phyloP scores from a whole-genome alignment of 2,329 filamentous ascomycete species.

The Penicillium sp. region DNA sequence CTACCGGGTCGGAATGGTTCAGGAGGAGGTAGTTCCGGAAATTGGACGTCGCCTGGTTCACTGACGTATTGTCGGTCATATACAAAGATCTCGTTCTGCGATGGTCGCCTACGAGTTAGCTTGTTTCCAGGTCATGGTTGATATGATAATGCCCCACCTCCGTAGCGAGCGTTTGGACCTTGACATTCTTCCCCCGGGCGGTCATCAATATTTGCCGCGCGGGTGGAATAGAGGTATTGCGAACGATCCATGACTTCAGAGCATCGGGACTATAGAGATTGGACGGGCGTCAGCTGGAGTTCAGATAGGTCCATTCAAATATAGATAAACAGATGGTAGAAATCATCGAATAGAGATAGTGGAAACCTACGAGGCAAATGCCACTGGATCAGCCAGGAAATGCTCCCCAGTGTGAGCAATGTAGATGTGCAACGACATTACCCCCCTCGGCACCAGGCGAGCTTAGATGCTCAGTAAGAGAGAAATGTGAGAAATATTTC shows the following conservation, averaged over 20 bases:
- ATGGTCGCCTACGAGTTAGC: neutral
- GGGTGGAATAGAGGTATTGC: constrained; percentile 68
- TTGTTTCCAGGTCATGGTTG: neutral
- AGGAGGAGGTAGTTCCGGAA: constrained; percentile 52
- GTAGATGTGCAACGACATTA: constrained; percentile 86
- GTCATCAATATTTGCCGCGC: constrained; percentile 87
- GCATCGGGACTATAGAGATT: constrained; percentile 67
- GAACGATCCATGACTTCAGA: constrained; percentile 76
- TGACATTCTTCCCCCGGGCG: constrained; percentile 76
- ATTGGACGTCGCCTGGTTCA: constrained; percentile 46
- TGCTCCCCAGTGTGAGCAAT: constrained; percentile 90
- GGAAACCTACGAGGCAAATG: constrained; percentile 66
- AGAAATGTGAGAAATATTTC: constrained; percentile 16
- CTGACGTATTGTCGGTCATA: constrained; percentile 77
- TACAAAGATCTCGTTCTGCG: constrained; percentile 80
- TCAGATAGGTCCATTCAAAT: constrained; percentile 1
- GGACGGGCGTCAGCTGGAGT: constrained; percentile 19
- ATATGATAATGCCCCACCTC: constrained; percentile 58
- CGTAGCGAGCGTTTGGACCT: constrained; percentile 71
- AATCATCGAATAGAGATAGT: neutral
- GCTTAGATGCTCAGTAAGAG: constrained; percentile 21
- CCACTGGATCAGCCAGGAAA: constrained; percentile 72
- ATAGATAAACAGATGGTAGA: neutral
- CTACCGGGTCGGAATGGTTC: constrained; percentile 58
- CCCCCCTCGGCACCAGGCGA: constrained; percentile 38